phyloP scores from a whole-genome alignment of 345 rosid genomes.

The Populus alba region DNA sequence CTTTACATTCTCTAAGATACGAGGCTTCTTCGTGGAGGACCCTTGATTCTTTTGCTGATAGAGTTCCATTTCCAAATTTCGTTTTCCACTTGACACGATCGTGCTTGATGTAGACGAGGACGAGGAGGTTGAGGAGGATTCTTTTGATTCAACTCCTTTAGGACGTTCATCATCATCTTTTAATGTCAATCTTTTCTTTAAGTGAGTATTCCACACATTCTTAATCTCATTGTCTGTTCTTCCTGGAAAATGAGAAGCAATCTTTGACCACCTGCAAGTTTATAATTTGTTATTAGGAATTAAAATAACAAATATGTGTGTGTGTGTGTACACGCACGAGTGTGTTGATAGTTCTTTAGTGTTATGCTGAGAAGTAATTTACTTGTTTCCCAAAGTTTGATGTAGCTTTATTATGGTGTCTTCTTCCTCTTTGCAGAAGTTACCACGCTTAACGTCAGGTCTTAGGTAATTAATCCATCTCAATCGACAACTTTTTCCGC shows the following conservation, averaged over 20 bases:
- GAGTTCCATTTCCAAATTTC: not conserved
- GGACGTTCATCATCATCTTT: not conserved
- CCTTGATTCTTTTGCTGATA: slow-evolving; percentile 14
- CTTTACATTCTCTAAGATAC: not conserved
- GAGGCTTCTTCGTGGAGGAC: slow-evolving; percentile 24
- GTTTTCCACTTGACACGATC: slow-evolving; percentile 1
- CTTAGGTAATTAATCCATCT: slow-evolving; percentile 91
- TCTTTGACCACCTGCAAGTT: slow-evolving; percentile 77
- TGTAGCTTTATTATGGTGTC: slow-evolving; percentile 59
- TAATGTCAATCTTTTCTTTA: slow-evolving; percentile 53
- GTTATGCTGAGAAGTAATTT: slow-evolving; percentile 2
- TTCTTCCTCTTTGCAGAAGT: slow-evolving; percentile 73
- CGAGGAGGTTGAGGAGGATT: slow-evolving; percentile 29
- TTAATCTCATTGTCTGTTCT: slow-evolving; percentile 94
- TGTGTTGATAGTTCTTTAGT: not conserved
- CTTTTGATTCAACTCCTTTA: slow-evolving; percentile 18
- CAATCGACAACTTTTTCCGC: slow-evolving; percentile 92
- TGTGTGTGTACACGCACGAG: too few species aligned
- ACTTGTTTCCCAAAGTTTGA: slow-evolving; percentile 72
- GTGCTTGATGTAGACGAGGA: slow-evolving; percentile 36
- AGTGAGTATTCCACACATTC: slow-evolving; percentile 83
- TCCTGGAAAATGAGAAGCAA: slow-evolving; percentile 75
- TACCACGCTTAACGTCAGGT: slow-evolving; percentile 85
- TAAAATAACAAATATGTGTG: not conserved
- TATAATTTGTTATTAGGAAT: not conserved